These are phyloP conservation scores for Picea sitchensis DNA, from an alignment of 75 land plant genomes.

Conservation along the genomic window DNA sequence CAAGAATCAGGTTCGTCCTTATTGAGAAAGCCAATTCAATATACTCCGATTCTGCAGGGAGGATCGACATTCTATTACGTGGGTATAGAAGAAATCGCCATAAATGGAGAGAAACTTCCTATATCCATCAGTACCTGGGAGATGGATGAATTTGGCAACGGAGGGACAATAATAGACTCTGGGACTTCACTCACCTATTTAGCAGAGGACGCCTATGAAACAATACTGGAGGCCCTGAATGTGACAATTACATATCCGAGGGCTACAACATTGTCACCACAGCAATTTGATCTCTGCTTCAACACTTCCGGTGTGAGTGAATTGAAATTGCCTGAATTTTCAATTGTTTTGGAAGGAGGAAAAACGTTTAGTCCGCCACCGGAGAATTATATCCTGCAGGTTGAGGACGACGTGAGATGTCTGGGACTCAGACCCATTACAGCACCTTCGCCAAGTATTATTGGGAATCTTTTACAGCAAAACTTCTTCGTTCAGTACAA, in stretches of 20 bases:
- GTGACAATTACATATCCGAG: background rate
- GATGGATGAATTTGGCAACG: conserved; percentile 16
- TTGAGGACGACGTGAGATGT: conserved; percentile 45
- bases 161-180: conserved; percentile 57
- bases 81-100: conserved; percentile 17
- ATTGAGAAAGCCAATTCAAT: conserved; percentile 1
- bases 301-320: conserved; percentile 28
- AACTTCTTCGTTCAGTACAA: conserved; percentile 71
- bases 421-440: conserved; percentile 41
- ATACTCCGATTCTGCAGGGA: conserved; percentile 13
- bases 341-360: conserved; percentile 44
- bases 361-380: conserved; percentile 41
- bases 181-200: conserved; percentile 57
- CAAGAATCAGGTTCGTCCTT: background rate
- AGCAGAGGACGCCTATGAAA: conserved; percentile 22
- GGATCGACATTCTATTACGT: conserved; percentile 38
- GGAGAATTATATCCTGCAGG: conserved; percentile 58
- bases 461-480: conserved; percentile 85
- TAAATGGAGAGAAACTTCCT: conserved; percentile 22
- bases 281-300: conserved; percentile 61
- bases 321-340: conserved; percentile 32
- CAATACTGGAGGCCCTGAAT: conserved; percentile 36
- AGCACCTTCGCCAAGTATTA: conserved; percentile 26
- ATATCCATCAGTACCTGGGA: conserved; percentile 40
- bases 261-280: conserved; percentile 2